Evolutionary conservation across 176 grass and related monocot genomes (phyloP).

Genomic region (Lolium multiflorum): DNA sequence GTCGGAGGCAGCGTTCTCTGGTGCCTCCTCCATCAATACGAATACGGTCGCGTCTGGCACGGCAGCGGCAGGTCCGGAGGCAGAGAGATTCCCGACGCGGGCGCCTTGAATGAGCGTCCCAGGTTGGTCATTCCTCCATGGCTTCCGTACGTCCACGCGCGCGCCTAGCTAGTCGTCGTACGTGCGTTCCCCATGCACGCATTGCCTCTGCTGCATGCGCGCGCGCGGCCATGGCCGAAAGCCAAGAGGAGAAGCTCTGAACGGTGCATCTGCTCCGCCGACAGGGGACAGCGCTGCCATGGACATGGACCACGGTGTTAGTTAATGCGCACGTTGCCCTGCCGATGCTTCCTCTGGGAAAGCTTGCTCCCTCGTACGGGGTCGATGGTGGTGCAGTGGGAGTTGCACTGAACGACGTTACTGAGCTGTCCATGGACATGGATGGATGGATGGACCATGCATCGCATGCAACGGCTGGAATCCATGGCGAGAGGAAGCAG

Average conservation of each 20-base stretch:
- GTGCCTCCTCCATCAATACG: not conserved
- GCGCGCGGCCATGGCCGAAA: not conserved
- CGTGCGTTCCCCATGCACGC: slow-evolving; percentile 34
- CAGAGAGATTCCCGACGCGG: slow-evolving; percentile 46
- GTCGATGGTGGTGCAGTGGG: not conserved
- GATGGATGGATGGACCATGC: no score
- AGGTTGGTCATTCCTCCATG: slow-evolving; percentile 30
- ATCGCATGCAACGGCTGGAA: no score
- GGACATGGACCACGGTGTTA: not conserved
- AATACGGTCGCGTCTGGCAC: slow-evolving; percentile 7
- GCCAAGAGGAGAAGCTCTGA: slow-evolving; percentile 23
- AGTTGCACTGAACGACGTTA: slow-evolving; percentile 8
- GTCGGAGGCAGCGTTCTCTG: not conserved
- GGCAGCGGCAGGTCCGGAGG: not conserved
- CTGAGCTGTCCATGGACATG: not conserved
- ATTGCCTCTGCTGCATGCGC: not conserved
- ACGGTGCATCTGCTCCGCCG: slow-evolving; percentile 28
- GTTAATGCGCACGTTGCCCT: not conserved
- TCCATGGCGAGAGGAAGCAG: no score
- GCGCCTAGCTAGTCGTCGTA: not conserved
- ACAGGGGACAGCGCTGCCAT: slow-evolving; percentile 4
- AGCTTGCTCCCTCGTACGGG: not conserved
- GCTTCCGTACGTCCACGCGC: slow-evolving; percentile 3
- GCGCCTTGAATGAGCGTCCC: slow-evolving; percentile 30
- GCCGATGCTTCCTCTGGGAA: not conserved